phyloP scores from a whole-genome alignment of 2,329 filamentous ascomycete species.

The Alternaria arbusti region DNA sequence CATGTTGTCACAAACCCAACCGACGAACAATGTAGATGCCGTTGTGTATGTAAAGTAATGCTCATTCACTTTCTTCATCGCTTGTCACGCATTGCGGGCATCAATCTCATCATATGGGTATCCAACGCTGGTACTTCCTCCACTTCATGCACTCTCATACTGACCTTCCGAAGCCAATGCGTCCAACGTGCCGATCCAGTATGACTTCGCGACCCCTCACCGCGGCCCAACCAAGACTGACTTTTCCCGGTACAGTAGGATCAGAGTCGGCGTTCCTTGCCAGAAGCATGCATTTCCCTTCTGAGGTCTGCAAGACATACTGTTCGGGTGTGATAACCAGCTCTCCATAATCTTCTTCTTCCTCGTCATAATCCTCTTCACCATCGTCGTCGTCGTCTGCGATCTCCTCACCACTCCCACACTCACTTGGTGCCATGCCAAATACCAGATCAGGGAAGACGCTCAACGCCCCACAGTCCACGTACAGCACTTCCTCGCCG shows the following conservation, averaged over 20 bases:
- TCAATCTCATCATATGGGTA: not conserved
- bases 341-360: not conserved
- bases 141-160: not conserved
- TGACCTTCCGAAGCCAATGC: constrained; percentile 13
- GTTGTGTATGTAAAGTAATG: no score
- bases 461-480: constrained; percentile 15
- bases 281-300: constrained; percentile 20
- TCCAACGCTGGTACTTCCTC: not conserved
- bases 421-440: constrained; percentile 5
- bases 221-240: constrained; percentile 26
- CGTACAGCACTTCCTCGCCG: constrained; percentile 2
- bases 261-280: constrained; percentile 10
- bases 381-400: not conserved
- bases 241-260: not conserved
- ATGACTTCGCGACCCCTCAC: constrained; percentile 21
- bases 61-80: no score
- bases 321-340: constrained; percentile 22
- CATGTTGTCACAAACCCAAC: no score
- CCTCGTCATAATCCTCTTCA: constrained; percentile 7
- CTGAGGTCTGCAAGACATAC: constrained; percentile 18
- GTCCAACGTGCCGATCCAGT: constrained; percentile 17
- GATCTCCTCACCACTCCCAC: constrained; percentile 2
- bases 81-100: not conserved
- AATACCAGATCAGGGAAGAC: constrained; percentile 26
- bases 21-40: no score